These are phyloP conservation scores for Xylaria sp. DNA, from an alignment of 2,329 filamentous ascomycete genomes.

Conservation along the genomic window DNA sequence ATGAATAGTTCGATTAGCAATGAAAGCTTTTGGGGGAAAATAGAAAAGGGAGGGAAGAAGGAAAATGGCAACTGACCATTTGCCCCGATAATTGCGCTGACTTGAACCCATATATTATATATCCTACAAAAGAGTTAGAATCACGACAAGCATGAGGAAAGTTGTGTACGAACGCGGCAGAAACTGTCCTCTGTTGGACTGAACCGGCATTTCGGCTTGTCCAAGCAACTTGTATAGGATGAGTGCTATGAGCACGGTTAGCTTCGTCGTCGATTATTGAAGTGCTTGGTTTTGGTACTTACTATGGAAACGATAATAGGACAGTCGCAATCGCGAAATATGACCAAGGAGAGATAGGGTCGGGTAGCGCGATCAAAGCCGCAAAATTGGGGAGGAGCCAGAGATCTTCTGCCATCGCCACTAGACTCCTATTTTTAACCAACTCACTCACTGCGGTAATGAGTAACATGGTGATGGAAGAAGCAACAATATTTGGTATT, in stretches of 20 bases:
- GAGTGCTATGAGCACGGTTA: conserved; percentile 43
- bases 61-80: conserved; percentile 46
- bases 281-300: conserved; percentile 8
- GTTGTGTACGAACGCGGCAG: conserved; percentile 47
- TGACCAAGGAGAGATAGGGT: conserved; percentile 55
- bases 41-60: neutral
- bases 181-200: conserved; percentile 66
- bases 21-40: neutral
- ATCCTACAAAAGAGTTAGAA: conserved; percentile 50
- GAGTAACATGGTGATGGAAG: conserved; percentile 59
- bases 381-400: conserved; percentile 66
- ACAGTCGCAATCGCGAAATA: conserved; percentile 62
- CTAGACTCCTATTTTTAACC: conserved; percentile 59
- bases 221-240: conserved; percentile 69
- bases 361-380: conserved; percentile 55
- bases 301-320: conserved; percentile 63
- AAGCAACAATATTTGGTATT: conserved; percentile 59
- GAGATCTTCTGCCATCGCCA: conserved; percentile 59
- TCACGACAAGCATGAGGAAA: conserved; percentile 41
- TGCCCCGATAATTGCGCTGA: conserved; percentile 53
- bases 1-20: conserved; percentile 27
- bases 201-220: conserved; percentile 66
- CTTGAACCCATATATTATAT: conserved; percentile 61
- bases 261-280: conserved; percentile 12
- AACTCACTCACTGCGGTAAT: conserved; percentile 63